Percentiles rank a stretch among this genome's conserved stretches.
Conservation (phyloP, 768 basidiomycete species). For the Boletus vinaceobasis region DNA sequence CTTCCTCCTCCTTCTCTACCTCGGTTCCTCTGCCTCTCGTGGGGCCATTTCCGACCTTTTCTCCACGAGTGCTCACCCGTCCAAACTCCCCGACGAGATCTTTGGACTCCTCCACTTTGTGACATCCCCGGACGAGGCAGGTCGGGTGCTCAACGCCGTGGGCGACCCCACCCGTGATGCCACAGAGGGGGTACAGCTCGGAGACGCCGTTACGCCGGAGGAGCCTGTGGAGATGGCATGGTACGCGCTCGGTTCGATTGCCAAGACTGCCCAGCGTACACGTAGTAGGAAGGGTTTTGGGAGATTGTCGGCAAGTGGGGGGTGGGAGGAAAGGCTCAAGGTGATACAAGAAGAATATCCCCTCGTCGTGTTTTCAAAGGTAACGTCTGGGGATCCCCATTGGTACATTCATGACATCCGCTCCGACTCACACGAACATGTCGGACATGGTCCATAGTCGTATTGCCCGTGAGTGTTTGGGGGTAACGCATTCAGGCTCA, state of each 20-base stretch:
- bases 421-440: background rate
- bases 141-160: conserved; percentile 5
- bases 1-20: conserved; percentile 37
- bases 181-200: background rate
- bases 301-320: conserved; percentile 41
- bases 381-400: conserved; percentile 24
- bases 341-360: conserved; percentile 51
- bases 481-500: too few species aligned
- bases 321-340: conserved; percentile 33
- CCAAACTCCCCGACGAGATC: conserved; percentile 51
- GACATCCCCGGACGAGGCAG: conserved; percentile 36
- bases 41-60: conserved; percentile 31
- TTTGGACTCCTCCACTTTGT: conserved; percentile 70
- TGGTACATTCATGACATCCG: too few species aligned
- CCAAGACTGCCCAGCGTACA: background rate
- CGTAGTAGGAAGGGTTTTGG: conserved; percentile 12
- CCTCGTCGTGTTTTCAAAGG: conserved; percentile 81
- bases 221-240: conserved; percentile 48
- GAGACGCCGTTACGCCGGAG: conserved; percentile 44
- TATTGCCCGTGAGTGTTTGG: conserved; percentile 64
- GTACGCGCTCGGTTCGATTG: conserved; percentile 47
- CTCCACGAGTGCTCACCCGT: conserved; percentile 39
- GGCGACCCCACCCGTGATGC: conserved; percentile 17
- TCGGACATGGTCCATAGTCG: conserved; percentile 39
- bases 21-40: conserved; percentile 37